Evolutionary conservation across 805 yeast species (phyloP), one percentile per base, ranked within the genome.

Genomic region (Candida oleophila): DNA sequence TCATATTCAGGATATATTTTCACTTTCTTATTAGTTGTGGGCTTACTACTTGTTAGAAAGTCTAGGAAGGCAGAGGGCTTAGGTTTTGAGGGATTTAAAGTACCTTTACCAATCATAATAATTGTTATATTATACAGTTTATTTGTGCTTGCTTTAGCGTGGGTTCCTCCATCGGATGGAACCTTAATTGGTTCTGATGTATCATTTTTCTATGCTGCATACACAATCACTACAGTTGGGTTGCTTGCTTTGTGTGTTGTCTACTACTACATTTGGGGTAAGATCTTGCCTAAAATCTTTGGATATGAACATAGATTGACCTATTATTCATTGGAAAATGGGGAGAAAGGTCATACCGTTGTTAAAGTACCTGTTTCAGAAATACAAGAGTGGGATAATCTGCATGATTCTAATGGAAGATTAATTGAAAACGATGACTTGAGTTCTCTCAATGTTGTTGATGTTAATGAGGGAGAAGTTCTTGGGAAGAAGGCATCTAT

Each of bases 121-220:
- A 47, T 72, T 36, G 61, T 66, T 4, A 50, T 69, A 4, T 48
- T 67, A 11, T 72, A 62, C 55, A 57, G 67, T 22, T 30, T 60
- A 7, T 67, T 71, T 49, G 76, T 72, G n/a, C 55, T 71, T 47
- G 68, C 64, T 15, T 65, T 71, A 62, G 67, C 75, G 0, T 72
- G 65, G 51, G 75, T 72, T 30, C 76, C 76, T 25, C 76, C 77
- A 21, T 52, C 62, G 44, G 49, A 49, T 37, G 72, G 72, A 2
- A n/a, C 39, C 14, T 58, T 70, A 48, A 69, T 54, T 25, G 77
- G 76, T 3, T 58, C 68, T 41, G 77, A 72, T 50, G 74, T 70
- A 19, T 58, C 71, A 3, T 72, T 72, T 53, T 71, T 72, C 53
- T 72, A 72, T 51, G 69, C 71, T 15, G 65, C 76, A 0, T 71